Percentiles rank a stretch among this genome's conserved stretches.
Conservation (phyloP, 768 basidiomycete species). For the Rhodotorula diobovata region DNA sequence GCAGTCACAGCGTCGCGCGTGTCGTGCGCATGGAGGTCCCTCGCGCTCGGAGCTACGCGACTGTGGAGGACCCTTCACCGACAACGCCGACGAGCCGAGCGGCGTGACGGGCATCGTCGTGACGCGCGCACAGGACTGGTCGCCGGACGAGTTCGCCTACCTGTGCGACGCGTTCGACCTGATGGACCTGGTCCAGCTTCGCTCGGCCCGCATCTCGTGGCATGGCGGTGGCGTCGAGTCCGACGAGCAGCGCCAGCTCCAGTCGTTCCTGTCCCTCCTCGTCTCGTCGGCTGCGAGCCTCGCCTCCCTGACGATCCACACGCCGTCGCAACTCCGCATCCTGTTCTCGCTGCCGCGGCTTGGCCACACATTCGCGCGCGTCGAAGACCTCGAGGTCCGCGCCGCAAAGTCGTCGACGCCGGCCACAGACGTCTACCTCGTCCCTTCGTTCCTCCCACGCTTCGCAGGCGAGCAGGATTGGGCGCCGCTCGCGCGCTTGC, state of each 20-base stretch:
- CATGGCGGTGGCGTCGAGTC: not conserved
- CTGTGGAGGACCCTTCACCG: not conserved
- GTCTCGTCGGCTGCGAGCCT: not conserved
- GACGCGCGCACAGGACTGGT: not conserved
- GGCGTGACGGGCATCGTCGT: not conserved
- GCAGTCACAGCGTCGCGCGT: not conserved
- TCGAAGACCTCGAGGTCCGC: slow-evolving; percentile 1
- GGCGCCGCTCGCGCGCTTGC: not conserved
- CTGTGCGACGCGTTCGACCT: slow-evolving; percentile 15
- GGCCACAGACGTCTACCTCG: not conserved
- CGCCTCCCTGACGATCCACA: slow-evolving; percentile 6
- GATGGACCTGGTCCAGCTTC: not conserved
- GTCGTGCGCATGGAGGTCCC: not conserved
- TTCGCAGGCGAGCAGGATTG: slow-evolving; percentile 19
- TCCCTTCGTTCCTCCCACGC: slow-evolving; percentile 7
- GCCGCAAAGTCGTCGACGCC: not conserved
- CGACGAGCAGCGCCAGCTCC: not conserved
- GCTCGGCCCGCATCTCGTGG: not conserved
- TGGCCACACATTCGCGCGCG: slow-evolving; percentile 1
- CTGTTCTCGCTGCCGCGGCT: slow-evolving; percentile 8
- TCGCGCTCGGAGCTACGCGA: not conserved
- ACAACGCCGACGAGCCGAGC: not conserved
- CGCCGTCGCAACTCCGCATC: slow-evolving; percentile 7
- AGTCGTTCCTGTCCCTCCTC: slow-evolving; percentile 9
- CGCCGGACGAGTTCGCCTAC: slow-evolving; percentile 4